Evolutionary conservation across 2,329 filamentous ascomycete species (phyloP), one percentile per base, ranked within the genome.

Genomic region (Xylariaceae sp.): DNA sequence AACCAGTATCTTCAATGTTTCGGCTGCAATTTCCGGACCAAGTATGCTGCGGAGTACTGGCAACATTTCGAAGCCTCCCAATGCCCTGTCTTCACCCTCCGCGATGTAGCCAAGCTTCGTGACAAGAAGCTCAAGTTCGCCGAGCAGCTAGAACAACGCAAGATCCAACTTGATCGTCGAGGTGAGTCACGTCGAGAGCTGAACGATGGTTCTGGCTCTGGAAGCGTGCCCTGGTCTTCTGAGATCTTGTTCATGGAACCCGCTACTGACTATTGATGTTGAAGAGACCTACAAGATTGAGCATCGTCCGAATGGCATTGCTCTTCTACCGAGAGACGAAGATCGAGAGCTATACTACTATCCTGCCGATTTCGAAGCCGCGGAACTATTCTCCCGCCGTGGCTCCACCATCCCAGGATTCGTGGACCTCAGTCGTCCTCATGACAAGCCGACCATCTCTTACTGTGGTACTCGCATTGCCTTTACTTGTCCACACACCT

Each of bases 1-100:
- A 64, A 70, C 15, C 77, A 80, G 56, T 60, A 74, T 1, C 72
- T 84, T 1, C 51, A 62, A 2, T 84, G 81, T 52, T 79, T 79
- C 1, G 80, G 76, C 30, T 84, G 81, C 59, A 54, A 66, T 0
- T 60, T 65, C 1, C 68, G 68, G 0, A 82, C 80, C 57, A 51
- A 37, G 0, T 70, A 73, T 0, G 69, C 77, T 0, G 71, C 73
- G 0, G 62, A 54, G 0, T 73, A 81, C 42, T 73, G 82, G 55
- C 44, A 60, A 0, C 81, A 84, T 53, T 72, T 83, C 2, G 79
- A 83, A 66, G 62, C 63, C 1, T 66, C 71, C 23, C 56, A 73
- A 1, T 84, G 81, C 61, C 34, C 59, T 1, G 55, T 44, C 0
- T 73, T 83, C 58, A 68, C 64, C 30, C 67, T 66, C 2, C 58